Evolutionary conservation across 768 basidiomycete species (phyloP).

Genomic region (Rubroboletus satanas): DNA sequence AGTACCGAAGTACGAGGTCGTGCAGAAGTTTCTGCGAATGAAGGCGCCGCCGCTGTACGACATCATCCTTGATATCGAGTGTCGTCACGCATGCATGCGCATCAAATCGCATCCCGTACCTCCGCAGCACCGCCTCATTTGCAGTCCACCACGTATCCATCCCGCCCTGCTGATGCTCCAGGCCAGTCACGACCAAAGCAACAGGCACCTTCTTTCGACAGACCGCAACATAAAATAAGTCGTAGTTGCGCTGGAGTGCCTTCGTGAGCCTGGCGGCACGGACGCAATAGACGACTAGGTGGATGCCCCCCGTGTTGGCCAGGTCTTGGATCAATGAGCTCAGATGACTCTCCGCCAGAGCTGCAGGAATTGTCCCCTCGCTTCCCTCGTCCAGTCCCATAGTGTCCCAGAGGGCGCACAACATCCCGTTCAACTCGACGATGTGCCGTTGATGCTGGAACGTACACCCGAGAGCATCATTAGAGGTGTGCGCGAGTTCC

Average conservation of each 20-base stretch:
- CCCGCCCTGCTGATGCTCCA: slow-evolving; percentile 22
- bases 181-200: slow-evolving; percentile 33
- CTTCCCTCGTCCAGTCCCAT: too few relatives aligned
- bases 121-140: slow-evolving; percentile 25
- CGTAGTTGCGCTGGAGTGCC: slow-evolving; percentile 29
- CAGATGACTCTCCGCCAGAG: too few relatives aligned
- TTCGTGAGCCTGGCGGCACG: not conserved
- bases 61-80: not conserved
- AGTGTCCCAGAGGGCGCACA: too few relatives aligned
- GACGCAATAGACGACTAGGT: not conserved
- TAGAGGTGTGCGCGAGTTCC: not conserved
- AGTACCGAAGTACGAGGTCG: not conserved
- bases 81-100: not conserved
- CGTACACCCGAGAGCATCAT: slow-evolving; percentile 1
- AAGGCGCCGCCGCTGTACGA: not conserved
- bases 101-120: slow-evolving; percentile 26
- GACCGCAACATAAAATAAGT: slow-evolving; percentile 30
- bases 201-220: slow-evolving; percentile 35
- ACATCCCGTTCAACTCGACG: too few relatives aligned
- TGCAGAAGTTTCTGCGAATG: not conserved
- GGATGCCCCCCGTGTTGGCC: not conserved
- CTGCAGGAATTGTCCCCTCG: too few relatives aligned
- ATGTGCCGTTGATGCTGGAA: not conserved
- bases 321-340: not conserved
- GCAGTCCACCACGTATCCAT: slow-evolving; percentile 28